Evolutionary conservation across 1,284 basidiomycete species (phyloP).

Genomic region (Tilletia setariae): DNA sequence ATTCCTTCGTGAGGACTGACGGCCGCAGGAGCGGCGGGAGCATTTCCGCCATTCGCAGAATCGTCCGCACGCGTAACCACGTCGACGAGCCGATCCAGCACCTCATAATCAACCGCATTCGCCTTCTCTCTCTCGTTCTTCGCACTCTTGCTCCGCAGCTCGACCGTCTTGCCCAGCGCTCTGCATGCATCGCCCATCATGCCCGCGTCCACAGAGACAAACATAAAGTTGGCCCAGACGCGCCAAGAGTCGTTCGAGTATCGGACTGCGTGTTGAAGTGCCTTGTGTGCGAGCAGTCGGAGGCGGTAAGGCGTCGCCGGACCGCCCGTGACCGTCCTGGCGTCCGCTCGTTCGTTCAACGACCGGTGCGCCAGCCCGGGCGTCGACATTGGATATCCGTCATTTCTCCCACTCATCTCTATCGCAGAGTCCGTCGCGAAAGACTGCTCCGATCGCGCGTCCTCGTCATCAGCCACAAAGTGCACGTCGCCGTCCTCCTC

Average conservation of each 20-base stretch:
- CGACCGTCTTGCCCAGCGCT: constrained; percentile 76
- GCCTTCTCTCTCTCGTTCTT: constrained; percentile 3
- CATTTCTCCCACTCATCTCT: no score
- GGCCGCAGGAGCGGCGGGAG: background rate
- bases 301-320: constrained; percentile 58
- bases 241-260: constrained; percentile 87
- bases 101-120: constrained; percentile 72
- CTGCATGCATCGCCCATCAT: constrained; percentile 82
- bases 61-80: constrained; percentile 68
- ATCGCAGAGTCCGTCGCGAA: constrained; percentile 17
- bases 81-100: constrained; percentile 80
- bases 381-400: no score
- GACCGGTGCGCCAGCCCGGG: constrained; percentile 18
- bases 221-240: constrained; percentile 98
- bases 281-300: constrained; percentile 87
- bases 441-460: constrained; percentile 19
- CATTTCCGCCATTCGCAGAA: background rate
- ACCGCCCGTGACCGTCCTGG: background rate
- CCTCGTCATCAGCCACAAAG: constrained; percentile 34
- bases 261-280: constrained; percentile 82
- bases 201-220: constrained; percentile 87
- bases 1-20: constrained; percentile 65
- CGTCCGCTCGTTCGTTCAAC: constrained; percentile 11
- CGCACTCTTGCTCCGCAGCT: constrained; percentile 62
- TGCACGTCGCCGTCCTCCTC: constrained; percentile 24